phyloP scores from a whole-genome alignment of 441 rosid genomes.

The Corymbia citriodora region DNA sequence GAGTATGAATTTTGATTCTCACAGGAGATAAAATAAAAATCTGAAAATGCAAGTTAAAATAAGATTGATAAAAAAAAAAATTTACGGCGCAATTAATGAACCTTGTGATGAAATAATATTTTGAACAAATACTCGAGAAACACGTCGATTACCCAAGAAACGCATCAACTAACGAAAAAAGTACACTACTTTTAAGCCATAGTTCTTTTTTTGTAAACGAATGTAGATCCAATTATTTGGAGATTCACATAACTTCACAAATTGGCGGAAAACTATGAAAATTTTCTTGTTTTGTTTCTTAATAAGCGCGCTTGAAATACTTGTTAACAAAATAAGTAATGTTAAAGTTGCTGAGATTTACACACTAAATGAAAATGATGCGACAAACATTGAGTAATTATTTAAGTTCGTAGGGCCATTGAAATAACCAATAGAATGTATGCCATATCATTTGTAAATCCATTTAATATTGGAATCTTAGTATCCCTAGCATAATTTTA shows the following conservation, averaged over 20 bases:
- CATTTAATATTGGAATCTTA: background rate
- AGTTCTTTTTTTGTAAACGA: fast-evolving
- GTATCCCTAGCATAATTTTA: background rate
- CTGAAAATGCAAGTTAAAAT: too few relatives aligned
- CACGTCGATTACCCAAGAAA: too few relatives aligned
- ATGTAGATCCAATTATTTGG: background rate
- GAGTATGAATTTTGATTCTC: too few relatives aligned
- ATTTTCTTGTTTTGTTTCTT: background rate
- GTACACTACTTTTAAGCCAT: too few relatives aligned
- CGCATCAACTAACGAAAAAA: background rate
- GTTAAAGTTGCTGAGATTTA: background rate
- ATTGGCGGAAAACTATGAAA: background rate
- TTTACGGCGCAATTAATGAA: too few relatives aligned
- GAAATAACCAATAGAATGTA: background rate
- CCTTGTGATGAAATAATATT: background rate
- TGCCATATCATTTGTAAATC: background rate
- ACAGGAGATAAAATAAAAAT: too few relatives aligned
- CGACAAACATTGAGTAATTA: fast-evolving
- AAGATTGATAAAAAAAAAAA: too few relatives aligned
- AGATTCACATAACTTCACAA: background rate
- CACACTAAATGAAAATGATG: fast-evolving
- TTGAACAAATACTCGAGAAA: background rate
- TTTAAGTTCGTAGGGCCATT: background rate
- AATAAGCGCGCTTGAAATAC: background rate
- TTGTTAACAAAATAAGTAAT: background rate